These are phyloP conservation scores for Aspergillus novofumigatus DNA, from an alignment of 2,329 filamentous ascomycete genomes.

Conservation along the genomic window DNA sequence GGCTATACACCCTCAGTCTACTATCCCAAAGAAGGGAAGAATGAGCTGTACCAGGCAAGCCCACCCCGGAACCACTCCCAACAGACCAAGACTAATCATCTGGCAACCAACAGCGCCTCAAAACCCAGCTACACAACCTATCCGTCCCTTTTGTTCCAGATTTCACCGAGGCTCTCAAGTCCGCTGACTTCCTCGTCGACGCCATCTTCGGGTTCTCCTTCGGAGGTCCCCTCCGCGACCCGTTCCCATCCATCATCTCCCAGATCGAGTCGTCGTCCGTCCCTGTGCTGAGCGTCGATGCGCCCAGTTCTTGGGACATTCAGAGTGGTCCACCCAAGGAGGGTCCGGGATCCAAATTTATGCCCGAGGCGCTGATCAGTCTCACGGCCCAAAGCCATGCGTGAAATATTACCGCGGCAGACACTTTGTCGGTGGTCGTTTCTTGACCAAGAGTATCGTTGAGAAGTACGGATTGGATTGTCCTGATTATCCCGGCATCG, in stretches of 20 bases:
- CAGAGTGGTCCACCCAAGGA: constrained; percentile 74
- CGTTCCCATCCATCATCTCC: constrained; percentile 77
- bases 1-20: constrained; percentile 86
- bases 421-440: constrained; percentile 91
- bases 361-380: constrained; percentile 76
- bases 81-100: neutral
- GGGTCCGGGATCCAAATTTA: constrained; percentile 74
- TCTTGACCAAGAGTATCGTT: constrained; percentile 72
- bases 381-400: constrained; percentile 91
- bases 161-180: constrained; percentile 62
- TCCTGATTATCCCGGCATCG: constrained; percentile 76
- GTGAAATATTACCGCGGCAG: constrained; percentile 78
- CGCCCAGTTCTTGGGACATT: constrained; percentile 92
- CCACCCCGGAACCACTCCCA: neutral
- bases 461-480: constrained; percentile 82
- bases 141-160: constrained; percentile 79
- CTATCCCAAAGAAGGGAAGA: constrained; percentile 88
- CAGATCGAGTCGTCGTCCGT: constrained; percentile 68
- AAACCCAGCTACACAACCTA: constrained; percentile 79
- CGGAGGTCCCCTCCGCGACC: constrained; percentile 84
- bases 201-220: constrained; percentile 97
- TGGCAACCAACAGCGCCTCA: constrained; percentile 58
- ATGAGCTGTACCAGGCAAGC: constrained; percentile 77
- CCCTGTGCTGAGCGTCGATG: constrained; percentile 84
- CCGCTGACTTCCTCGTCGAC: constrained; percentile 79